phyloP scores from a whole-genome alignment of 768 basidiomycete genomes.

The Boletales sp. region DNA sequence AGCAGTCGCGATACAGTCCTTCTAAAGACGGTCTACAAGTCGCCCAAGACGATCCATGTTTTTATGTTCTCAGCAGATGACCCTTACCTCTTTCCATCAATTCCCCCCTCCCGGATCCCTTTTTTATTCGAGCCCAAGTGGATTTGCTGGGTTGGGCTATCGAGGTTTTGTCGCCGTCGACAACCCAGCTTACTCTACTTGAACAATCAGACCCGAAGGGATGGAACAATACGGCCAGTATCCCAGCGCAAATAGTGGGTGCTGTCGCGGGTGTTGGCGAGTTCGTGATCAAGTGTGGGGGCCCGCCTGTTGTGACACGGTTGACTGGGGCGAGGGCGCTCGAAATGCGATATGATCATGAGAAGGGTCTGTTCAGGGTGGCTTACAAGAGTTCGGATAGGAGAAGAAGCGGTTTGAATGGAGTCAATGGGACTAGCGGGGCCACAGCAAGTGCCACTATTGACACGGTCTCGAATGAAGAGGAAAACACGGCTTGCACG shows the following conservation, averaged over 20 bases:
- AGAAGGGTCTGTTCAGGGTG: constrained; percentile 75
- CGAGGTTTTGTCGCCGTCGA: constrained; percentile 91
- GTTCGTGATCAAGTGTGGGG: constrained; percentile 92
- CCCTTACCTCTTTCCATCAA: constrained; percentile 75
- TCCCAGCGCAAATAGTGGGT: constrained; percentile 91
- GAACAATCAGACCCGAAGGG: constrained; percentile 98
- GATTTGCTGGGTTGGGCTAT: constrained; percentile 99
- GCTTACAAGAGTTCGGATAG: constrained; percentile 74
- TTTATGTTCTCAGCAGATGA: constrained; percentile 95
- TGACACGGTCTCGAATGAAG: constrained; percentile 15
- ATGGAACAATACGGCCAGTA: constrained; percentile 87
- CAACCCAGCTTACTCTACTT: constrained; percentile 87
- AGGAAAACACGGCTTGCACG: constrained; percentile 8
- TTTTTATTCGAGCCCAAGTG: constrained; percentile 89
- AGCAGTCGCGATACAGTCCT: constrained; percentile 90
- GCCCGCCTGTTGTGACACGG: constrained; percentile 88
- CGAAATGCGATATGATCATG: constrained; percentile 82
- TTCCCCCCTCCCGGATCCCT: constrained; percentile 63
- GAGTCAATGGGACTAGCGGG: constrained; percentile 18
- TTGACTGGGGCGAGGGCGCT: constrained; percentile 74
- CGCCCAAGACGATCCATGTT: constrained; percentile 89
- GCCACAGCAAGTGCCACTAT: neutral
- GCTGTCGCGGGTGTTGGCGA: constrained; percentile 90
- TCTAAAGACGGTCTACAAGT: constrained; percentile 95
- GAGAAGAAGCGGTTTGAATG: constrained; percentile 34